Evolutionary conservation across 2,329 filamentous ascomycete genomes (phyloP).

Genomic region (Lojkania enalia): DNA sequence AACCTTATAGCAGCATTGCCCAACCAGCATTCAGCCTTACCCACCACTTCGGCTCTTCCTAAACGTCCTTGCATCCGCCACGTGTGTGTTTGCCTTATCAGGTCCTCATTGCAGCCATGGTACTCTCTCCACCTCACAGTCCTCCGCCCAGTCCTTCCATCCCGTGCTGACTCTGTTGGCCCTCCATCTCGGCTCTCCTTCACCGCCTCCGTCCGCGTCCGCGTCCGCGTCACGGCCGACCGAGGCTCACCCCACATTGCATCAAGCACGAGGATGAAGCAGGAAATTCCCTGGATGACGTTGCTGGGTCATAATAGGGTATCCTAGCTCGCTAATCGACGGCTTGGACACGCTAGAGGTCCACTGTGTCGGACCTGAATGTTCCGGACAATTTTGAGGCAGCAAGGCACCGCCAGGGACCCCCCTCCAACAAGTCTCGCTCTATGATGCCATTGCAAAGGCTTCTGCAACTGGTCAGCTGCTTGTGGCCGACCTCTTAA

Average conservation of each 20-base stretch:
- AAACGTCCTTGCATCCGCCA: slow-evolving; percentile 37
- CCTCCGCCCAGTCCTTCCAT: background rate
- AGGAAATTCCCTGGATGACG: slow-evolving; percentile 12
- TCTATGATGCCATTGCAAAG: no score
- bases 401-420: background rate
- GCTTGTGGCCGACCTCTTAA: background rate
- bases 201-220: background rate
- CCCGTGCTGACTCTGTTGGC: background rate
- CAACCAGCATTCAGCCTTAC: slow-evolving; percentile 39
- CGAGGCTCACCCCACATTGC: slow-evolving; percentile 1
- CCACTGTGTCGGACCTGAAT: slow-evolving; percentile 15
- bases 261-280: background rate
- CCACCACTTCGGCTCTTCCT: slow-evolving; percentile 27
- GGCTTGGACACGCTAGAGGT: slow-evolving; percentile 18
- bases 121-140: background rate
- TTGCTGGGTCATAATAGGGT: slow-evolving; percentile 6
- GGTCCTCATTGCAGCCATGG: background rate
- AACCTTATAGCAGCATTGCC: slow-evolving; percentile 7
- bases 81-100: slow-evolving; percentile 30
- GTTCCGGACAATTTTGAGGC: slow-evolving; percentile 13
- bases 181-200: background rate
- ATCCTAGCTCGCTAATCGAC: slow-evolving; percentile 18
- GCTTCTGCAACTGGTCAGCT: no score
- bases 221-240: background rate
- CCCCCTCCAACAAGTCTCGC: no score